Percentiles rank a stretch among this genome's conserved stretches.
Evolutionary conservation across 2,329 filamentous ascomycete genomes (phyloP).

Genomic region (Paecilomyces sp.): DNA sequence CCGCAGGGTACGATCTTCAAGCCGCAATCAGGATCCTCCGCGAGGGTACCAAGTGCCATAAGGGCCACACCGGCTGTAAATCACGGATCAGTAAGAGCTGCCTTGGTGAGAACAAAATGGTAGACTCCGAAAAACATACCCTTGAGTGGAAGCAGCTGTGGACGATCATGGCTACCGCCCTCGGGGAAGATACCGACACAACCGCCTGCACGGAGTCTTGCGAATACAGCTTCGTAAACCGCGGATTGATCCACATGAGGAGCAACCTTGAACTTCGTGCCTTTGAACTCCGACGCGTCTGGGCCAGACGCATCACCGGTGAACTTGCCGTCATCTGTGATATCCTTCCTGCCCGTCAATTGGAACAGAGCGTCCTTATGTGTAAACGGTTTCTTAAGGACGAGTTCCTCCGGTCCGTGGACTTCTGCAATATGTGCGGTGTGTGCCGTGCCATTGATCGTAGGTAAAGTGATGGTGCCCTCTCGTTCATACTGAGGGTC

Average conservation of each 20-base stretch:
- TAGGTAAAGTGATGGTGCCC: conserved; percentile 80
- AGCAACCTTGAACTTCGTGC: conserved; percentile 77
- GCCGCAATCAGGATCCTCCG: conserved; percentile 76
- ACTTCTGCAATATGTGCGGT: conserved; percentile 82
- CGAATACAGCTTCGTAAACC: conserved; percentile 90
- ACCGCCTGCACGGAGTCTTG: conserved; percentile 70
- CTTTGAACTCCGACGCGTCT: conserved; percentile 56
- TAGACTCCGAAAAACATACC: conserved; percentile 24
- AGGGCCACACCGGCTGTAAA: conserved; percentile 78
- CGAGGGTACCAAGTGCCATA: conserved; percentile 89
- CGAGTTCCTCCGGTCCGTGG: conserved; percentile 68
- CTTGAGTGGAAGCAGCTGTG: conserved; percentile 85
- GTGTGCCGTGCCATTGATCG: conserved; percentile 70
- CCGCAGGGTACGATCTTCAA: conserved; percentile 93
- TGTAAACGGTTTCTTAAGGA: conserved; percentile 82
- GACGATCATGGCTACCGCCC: conserved; percentile 90
- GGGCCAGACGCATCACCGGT: conserved; percentile 47
- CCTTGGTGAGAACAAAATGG: not conserved
- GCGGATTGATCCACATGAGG: conserved; percentile 91
- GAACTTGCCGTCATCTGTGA: conserved; percentile 60
- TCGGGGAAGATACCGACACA: conserved; percentile 97
- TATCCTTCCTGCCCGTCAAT: conserved; percentile 71
- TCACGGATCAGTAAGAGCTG: conserved; percentile 12
- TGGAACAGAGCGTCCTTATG: conserved; percentile 68
- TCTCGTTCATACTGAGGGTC: conserved; percentile 63